Conservation (phyloP, 805 yeast species). For the Nakazawaea siamensis region DNA sequence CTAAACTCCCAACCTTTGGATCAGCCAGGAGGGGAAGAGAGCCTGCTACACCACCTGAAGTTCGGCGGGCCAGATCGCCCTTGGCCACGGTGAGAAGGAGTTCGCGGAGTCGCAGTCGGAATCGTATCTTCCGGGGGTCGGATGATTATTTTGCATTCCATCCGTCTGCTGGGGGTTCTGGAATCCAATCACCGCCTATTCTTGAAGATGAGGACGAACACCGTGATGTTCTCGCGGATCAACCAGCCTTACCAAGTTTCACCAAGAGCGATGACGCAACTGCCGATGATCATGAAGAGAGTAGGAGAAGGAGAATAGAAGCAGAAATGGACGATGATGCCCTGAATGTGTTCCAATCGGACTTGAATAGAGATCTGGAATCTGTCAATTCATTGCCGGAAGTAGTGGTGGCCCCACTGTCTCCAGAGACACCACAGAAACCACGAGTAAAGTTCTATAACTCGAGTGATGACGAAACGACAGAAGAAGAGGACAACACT, state of each 20-base stretch:
- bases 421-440: neutral
- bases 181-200: conserved; percentile 9
- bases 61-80: conserved; percentile 3
- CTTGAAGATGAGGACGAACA: conserved; percentile 11
- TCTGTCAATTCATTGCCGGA: no score
- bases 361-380: neutral
- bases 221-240: conserved; percentile 6
- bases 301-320: conserved; percentile 6
- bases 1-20: conserved; percentile 1
- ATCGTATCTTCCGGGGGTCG: neutral
- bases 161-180: neutral
- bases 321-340: conserved; percentile 10
- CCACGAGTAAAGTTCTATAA: conserved; percentile 10
- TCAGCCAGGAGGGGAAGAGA: neutral
- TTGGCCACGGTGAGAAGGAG: neutral
- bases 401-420: neutral
- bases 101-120: conserved; percentile 9
- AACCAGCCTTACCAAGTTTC: conserved; percentile 8
- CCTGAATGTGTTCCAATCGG: neutral
- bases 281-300: neutral
- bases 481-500: conserved; percentile 11
- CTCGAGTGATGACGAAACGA: conserved; percentile 22
- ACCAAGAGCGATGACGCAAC: neutral
- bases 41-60: neutral
- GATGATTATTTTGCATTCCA: conserved; percentile 2